Percentiles rank a stretch among this genome's conserved stretches.
These are phyloP conservation scores for Madurella fahalii DNA, from an alignment of 2,329 filamentous ascomycete species.

Conservation along the genomic window DNA sequence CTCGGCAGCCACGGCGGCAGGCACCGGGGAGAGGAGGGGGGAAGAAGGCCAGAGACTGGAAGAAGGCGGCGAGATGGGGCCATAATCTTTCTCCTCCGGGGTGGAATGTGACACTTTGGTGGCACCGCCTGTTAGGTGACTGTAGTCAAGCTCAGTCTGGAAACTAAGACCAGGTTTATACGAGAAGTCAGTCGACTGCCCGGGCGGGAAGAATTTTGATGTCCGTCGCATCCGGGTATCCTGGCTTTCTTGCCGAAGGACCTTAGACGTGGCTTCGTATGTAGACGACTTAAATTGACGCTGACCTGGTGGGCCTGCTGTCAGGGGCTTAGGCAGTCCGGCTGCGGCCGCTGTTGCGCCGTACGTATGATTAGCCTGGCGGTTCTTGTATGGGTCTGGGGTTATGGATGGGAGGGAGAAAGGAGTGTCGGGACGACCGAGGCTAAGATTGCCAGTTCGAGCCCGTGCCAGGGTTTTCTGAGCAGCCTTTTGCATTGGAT, in stretches of 20 bases:
- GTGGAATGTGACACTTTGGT: background rate
- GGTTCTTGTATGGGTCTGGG: conserved; percentile 15
- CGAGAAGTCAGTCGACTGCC: background rate
- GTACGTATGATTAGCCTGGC: conserved; percentile 1
- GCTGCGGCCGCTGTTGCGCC: conserved; percentile 26
- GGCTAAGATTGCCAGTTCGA: conserved; percentile 16
- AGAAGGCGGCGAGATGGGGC: background rate
- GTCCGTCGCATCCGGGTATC: background rate
- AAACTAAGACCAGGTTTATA: background rate
- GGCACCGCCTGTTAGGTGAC: background rate
- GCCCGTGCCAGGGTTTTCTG: conserved; percentile 40
- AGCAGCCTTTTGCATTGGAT: conserved; percentile 50
- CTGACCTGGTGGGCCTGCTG: conserved; percentile 52
- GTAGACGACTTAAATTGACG: conserved; percentile 46
- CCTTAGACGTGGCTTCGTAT: conserved; percentile 38
- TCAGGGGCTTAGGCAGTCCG: conserved; percentile 48
- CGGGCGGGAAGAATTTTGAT: background rate
- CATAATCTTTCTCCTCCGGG: background rate
- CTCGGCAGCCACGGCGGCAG: conserved; percentile 1
- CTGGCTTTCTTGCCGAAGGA: conserved; percentile 25
- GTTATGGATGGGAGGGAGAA: conserved; percentile 14
- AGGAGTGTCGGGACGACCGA: conserved; percentile 19
- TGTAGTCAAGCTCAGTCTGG: background rate
- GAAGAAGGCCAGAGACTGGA: background rate
- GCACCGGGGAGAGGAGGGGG: background rate